Base-by-base conservation (phyloP, 352 stramenopile genomes). In the Pythium scleroteichum region DNA sequence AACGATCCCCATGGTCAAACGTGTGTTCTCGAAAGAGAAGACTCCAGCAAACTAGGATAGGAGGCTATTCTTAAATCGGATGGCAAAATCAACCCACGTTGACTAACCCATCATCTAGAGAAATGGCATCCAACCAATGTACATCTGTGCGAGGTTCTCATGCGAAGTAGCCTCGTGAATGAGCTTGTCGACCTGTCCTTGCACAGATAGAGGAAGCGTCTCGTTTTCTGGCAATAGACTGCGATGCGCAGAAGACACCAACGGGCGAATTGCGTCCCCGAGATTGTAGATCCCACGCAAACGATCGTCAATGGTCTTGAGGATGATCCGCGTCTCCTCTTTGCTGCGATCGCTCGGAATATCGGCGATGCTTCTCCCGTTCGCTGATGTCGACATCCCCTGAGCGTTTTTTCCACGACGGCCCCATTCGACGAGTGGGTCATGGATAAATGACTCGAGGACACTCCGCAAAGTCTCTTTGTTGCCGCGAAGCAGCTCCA, bases 391-490 rank as follows among this genome's bases (percentile, higher is more conserved):
- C 29, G 54, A 48, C 55, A 69, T 64, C 23, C 73, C 75, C 42
- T 92, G 79, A 4, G 72, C 72, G 23, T 79, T 74, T 66, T 94
- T 93, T 20, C 85, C 85, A 10, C 81, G 82, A 13, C 87, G 76
- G 12, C 87, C 81, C 90, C 90, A 97, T 68, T 98, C 90, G 7
- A 98, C 91, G 14, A 98, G 68, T 20, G 97, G 97, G 69, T 99
- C 97, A 62, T 99, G 97, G 24, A 99, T 80, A 69, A 99, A 99
- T n/a, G 97, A 97, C 73, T 99, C 97, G 5, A 99, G 76, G 39
- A 99, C 97, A 54, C 93, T 99, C 20, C 99, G 82, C 39, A 99
- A 76, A 24, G 96, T 98, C 63, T 98, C 95, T 20, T 96, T 94
- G 71, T 99, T 98, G 22, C 95, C 86, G 40, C 98, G 89, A 48